Base-by-base conservation (phyloP, 208 protist species). In the Trypanosomatidae sp. region DNA sequence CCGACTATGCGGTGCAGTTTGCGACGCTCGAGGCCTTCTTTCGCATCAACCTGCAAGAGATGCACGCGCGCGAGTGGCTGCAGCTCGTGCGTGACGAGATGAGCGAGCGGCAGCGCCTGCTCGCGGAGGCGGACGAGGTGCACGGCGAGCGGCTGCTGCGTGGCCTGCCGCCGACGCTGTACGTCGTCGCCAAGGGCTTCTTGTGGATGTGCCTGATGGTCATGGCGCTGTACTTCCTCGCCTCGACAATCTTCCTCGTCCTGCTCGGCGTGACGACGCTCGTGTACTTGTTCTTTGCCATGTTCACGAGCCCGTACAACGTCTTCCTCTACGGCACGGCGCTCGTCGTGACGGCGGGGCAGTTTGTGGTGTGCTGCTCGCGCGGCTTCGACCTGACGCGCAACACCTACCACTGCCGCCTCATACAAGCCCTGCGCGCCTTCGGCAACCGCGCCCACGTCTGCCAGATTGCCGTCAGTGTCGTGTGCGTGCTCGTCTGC, bases 341-440 rank as follows among this genome's bases (percentile, higher is more conserved):
- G 4, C 61, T 84, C 10, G 15, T 80, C 10, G 57, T 84, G 38
- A 45, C 51, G 15, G 38, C 55, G 3, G 58, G 30, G 8, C 70
- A 88, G 45, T 66, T 66, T 38, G 49, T 53, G 23, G 48, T 81
- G 2, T 59, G 81, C 40, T 71, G 68, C 56, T 77, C 71, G 16
- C 66, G 74, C 21, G 71, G 74, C 20, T 67, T 78, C 45, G 75
- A 89, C 32, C 43, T 89, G 15, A 41, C 66, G 2, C 71, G 62
- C 21, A 59, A 63, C 41, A 75, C 56, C 4, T 85, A 71, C 30
- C 45, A 71, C 41, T 74, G 74, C 13, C 49, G 61, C n/a, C 32
- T 89, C 18, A 50, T 85, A 25, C 61, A 74, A 27, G 56, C 61
- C 2, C 41, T 89, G 13, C 23, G 28, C 15, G 48, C 32, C 0